Evolutionary conservation across 805 yeast genomes (phyloP).

Genomic region (Trichomonascus vanleenenianus): DNA sequence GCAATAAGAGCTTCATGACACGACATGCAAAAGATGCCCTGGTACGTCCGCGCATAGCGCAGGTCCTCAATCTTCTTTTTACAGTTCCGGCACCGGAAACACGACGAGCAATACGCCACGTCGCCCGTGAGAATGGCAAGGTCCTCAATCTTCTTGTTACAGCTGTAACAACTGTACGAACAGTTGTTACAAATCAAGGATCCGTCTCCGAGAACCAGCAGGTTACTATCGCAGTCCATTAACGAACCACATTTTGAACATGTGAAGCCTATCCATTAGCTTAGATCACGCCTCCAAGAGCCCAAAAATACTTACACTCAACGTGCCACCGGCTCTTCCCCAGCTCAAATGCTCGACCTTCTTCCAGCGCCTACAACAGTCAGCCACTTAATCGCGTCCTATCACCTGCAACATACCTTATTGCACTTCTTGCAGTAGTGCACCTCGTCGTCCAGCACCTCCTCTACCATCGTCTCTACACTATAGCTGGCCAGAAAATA

Average conservation of each 20-base stretch:
- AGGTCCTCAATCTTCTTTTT: constrained; percentile 78
- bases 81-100: constrained; percentile 88
- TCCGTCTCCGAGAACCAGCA: constrained; percentile 89
- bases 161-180: constrained; percentile 81
- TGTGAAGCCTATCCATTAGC: constrained; percentile 39
- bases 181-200: constrained; percentile 83
- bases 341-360: constrained; percentile 91
- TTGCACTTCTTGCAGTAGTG: constrained; percentile 21
- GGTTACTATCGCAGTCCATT: constrained; percentile 81
- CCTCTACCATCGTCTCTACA: too few species aligned
- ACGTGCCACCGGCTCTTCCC: constrained; percentile 91
- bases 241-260: constrained; percentile 78
- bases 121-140: constrained; percentile 92
- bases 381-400: background rate
- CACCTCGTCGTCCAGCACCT: constrained; percentile 18
- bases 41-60: constrained; percentile 85
- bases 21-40: constrained; percentile 85
- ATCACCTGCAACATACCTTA: constrained; percentile 12
- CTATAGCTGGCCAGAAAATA: too few species aligned
- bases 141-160: constrained; percentile 83
- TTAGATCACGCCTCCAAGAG: background rate
- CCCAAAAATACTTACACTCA: constrained; percentile 43
- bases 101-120: constrained; percentile 84
- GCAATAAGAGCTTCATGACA: constrained; percentile 82
- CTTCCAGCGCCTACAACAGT: constrained; percentile 46